Conservation (phyloP, 2,329 filamentous ascomycete species). For the Pseudovirgaria hyperparasitica region DNA sequence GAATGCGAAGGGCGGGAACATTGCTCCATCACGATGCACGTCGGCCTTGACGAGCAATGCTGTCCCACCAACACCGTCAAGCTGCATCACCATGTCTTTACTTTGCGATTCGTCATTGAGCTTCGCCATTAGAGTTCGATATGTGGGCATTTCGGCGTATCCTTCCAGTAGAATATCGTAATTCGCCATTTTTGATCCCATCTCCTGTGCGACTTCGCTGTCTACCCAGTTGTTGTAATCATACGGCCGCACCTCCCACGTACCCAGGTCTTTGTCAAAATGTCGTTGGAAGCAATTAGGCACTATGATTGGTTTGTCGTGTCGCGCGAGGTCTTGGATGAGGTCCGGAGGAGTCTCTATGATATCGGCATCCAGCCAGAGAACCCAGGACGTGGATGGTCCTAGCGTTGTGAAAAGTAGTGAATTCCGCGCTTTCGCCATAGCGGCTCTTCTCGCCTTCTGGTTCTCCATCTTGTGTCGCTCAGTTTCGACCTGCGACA, state of each 20-base stretch:
- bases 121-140: slow-evolving; percentile 81
- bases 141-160: slow-evolving; percentile 86
- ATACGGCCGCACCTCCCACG: slow-evolving; percentile 68
- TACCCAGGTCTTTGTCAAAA: slow-evolving; percentile 53
- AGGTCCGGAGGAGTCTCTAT: slow-evolving; percentile 73
- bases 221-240: slow-evolving; percentile 99
- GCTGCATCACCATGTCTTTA: slow-evolving; percentile 49
- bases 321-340: slow-evolving; percentile 80
- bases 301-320: slow-evolving; percentile 83
- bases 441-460: slow-evolving; percentile 71
- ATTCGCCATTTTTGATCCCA: slow-evolving; percentile 68
- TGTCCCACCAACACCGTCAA: slow-evolving; percentile 91
- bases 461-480: slow-evolving; percentile 88
- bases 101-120: slow-evolving; percentile 46
- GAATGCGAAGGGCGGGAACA: slow-evolving; percentile 95
- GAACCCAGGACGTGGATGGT: slow-evolving; percentile 83
- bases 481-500: slow-evolving; percentile 79
- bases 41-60: slow-evolving; percentile 90
- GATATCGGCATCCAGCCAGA: slow-evolving; percentile 91
- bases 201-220: slow-evolving; percentile 60
- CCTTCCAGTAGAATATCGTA: slow-evolving; percentile 92
- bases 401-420: slow-evolving; percentile 91
- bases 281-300: slow-evolving; percentile 93
- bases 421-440: slow-evolving; percentile 89
- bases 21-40: slow-evolving; percentile 91